Evolutionary conservation across 2,329 filamentous ascomycete genomes (phyloP), one percentile per base, ranked within the genome.

Genomic region (Malbranchea zuffiana): DNA sequence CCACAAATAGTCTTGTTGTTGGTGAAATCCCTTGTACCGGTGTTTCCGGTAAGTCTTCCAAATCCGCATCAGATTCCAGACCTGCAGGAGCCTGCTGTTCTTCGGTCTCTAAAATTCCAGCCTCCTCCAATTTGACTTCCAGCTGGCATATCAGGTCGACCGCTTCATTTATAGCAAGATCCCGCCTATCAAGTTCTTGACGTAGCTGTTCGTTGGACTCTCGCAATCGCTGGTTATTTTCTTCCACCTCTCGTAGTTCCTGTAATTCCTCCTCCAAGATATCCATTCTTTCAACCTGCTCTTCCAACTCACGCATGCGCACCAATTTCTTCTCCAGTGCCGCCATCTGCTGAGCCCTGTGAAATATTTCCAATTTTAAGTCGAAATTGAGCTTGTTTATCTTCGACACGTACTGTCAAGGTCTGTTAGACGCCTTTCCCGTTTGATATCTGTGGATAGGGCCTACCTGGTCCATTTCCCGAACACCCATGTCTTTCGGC

Each of bases 351-450:
- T 63, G 56, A 2, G 52, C 47, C 17, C 60, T 56, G 36, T 63
- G 58, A 30, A 59, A 61, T 1, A 63, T 54, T 24, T 62, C 59
- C 10, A 64, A 50, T 45, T 64, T 63, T 40, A 64, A 39, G 42
- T 63, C 60, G 37, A 64, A 64, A 19, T 62, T 63, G 15, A 60
- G 49, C 40, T 62, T 63, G 34, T 57, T 63, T 34, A 63, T 54
- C 43, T 61, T 63, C 1, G 59, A 63, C 28, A 64, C 54, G 41
- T 64, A 63, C 60, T 63, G 15, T 7, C 7, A 10, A 11, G 3
- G 16, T 16, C n/a, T 32, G 30, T 39, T 15, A 39, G 29, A 27
- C 8, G 23, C 7, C 3, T 6, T 3, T 25, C n/a, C 23, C 7
- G 8, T 11, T n/a, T 4, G 6, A 29, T 11, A 17, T 12, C 13